Conservation (phyloP, 306 rosid species). For the Adenanthera pavonina region DNA sequence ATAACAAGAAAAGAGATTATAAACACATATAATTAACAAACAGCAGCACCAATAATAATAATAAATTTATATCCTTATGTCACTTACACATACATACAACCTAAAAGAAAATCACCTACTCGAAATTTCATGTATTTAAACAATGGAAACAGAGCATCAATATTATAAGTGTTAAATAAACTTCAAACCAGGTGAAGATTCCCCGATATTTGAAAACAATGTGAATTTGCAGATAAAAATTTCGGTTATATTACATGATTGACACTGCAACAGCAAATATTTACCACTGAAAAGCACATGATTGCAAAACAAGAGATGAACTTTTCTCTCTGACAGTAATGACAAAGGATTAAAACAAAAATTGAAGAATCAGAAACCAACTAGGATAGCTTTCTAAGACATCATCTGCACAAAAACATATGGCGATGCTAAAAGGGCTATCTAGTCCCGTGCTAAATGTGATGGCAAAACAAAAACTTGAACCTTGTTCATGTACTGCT, state of each 20-base stretch:
- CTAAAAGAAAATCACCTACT: neutral
- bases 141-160: neutral
- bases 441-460: too few relatives aligned
- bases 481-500: neutral
- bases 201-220: neutral
- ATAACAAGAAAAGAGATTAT: constrained; percentile 19
- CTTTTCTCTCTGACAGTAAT: neutral
- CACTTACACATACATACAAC: neutral
- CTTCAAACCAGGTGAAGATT: constrained; percentile 1
- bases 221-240: neutral
- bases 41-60: too few relatives aligned
- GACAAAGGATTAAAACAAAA: neutral
- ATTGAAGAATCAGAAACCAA: neutral
- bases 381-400: neutral
- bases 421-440: neutral
- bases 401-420: neutral
- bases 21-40: constrained; percentile 1
- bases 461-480: neutral
- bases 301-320: neutral
- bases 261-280: constrained; percentile 1
- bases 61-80: neutral
- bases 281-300: neutral
- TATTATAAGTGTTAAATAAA: neutral
- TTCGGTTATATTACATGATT: neutral
- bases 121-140: constrained; percentile 8